A percentile compares a stretch with the other conserved stretches of the same genome.
Conservation (phyloP, 495 filamentous ascomycete genomes). For the Penicillium herquei region DNA sequence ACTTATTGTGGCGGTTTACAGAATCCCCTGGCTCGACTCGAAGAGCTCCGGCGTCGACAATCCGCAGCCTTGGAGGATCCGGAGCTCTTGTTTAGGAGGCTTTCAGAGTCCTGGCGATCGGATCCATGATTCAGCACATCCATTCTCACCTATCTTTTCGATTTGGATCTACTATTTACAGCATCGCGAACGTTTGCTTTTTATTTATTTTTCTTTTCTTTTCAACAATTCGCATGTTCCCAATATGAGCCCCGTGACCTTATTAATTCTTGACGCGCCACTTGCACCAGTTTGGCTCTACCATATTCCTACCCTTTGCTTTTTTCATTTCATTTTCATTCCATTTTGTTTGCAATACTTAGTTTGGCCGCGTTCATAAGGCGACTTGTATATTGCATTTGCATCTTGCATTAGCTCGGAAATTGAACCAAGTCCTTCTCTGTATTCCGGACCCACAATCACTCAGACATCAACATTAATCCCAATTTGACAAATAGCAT, state of each 20-base stretch:
- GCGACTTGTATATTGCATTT: conserved; percentile 21
- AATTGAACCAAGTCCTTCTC: not conserved
- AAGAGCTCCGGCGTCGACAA: conserved; percentile 64
- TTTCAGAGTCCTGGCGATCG: conserved; percentile 3
- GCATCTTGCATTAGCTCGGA: conserved; percentile 7
- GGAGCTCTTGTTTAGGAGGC: conserved; percentile 16
- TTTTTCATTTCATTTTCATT: not conserved
- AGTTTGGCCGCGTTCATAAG: conserved; percentile 3
- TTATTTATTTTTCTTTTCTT: not conserved
- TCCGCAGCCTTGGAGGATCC: conserved; percentile 52
- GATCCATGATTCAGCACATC: not conserved
- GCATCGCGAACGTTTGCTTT: too few relatives aligned
- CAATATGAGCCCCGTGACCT: not conserved
- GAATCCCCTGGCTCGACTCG: conserved; percentile 69
- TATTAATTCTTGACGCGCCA: not conserved
- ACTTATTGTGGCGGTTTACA: conserved; percentile 62
- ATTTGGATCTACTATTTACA: too few relatives aligned
- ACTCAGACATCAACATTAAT: too few relatives aligned
- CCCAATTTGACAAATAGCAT: too few relatives aligned
- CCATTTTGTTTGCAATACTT: conserved; percentile 1
- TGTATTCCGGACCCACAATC: not conserved
- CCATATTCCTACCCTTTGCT: not conserved
- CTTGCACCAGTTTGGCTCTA: not conserved
- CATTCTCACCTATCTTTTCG: too few relatives aligned
- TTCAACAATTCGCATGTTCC: not conserved